Evolutionary conservation across 1,284 basidiomycete species (phyloP).

Genomic region (Irpex lacteus): DNA sequence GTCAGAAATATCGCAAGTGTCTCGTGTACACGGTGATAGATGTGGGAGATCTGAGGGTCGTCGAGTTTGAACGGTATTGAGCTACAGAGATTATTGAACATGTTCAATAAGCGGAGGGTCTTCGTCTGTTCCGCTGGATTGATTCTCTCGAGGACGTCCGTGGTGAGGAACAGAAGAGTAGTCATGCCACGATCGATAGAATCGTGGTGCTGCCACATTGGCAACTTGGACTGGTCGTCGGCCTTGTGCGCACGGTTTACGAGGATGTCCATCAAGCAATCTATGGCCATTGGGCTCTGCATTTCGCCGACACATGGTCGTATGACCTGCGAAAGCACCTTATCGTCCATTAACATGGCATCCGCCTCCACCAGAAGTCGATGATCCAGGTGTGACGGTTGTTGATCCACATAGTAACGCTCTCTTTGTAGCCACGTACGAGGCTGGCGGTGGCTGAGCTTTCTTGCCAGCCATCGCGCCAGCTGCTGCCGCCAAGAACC

Average conservation of each 20-base stretch:
- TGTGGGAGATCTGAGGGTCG: slow-evolving; percentile 6
- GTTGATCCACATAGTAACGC: background rate
- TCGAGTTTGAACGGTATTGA: slow-evolving; percentile 18
- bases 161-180: slow-evolving; percentile 15
- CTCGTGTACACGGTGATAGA: slow-evolving; percentile 18
- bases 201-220: slow-evolving; percentile 18
- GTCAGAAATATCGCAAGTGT: slow-evolving; percentile 12
- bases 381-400: slow-evolving; percentile 13
- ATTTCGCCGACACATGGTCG: slow-evolving; percentile 16
- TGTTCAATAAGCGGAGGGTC: slow-evolving; percentile 8
- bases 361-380: slow-evolving; percentile 20
- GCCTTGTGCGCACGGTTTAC: slow-evolving; percentile 16
- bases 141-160: slow-evolving; percentile 16
- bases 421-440: background rate
- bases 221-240: slow-evolving; percentile 10
- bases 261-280: slow-evolving; percentile 17
- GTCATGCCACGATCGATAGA: slow-evolving; percentile 12
- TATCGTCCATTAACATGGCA: slow-evolving; percentile 23
- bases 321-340: slow-evolving; percentile 18
- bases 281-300: slow-evolving; percentile 8
- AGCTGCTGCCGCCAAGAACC: background rate
- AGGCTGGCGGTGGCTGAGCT: background rate
- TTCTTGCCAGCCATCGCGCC: background rate
- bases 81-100: slow-evolving; percentile 15
- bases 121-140: slow-evolving; percentile 6